Base-by-base conservation (phyloP, 306 rosid genomes). In the Medicago arabica region DNA sequence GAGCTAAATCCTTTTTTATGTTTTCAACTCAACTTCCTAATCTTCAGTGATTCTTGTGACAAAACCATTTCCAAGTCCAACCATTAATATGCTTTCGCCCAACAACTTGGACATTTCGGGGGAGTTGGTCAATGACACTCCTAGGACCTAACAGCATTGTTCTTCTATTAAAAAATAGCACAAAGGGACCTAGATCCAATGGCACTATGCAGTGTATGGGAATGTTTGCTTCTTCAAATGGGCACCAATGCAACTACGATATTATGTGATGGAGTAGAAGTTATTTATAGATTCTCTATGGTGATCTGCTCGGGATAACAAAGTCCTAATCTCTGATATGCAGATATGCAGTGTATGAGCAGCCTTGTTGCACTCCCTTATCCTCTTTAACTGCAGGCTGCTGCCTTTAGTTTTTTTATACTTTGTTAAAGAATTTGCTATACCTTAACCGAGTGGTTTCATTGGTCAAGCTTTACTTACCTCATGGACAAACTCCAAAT, bases 1-100 rank as follows among this genome's bases (percentile, higher is more conserved):
- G 41, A 61, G 9, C 67, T 31, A 61, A 31, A 19, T 13, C 19
- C 5, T 31, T 61, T 21, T 23, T 59, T 9, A 39, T 12, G 65
- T 59, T 25, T 60, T 31, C 60, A 49, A 69, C 41, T 69, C 75
- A 34, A 69, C 50, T 46, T 50, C 59, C 62, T 49, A 69, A 28
- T 69, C 40, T 25, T 68, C 31, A 46, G 41, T 15, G 41, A 46
- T 47, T 68, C 39, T 2, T 60, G 41, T 25, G 73, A 68, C 74
- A 69, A 50, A 21, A 21, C 75, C 75, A 16, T 28, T 70, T 50
- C 75, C 28, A n/a, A n/a, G 9, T 39, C 7, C 9, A 39, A 39
- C 55, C 55, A 49, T n/a, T 49, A 49, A 15, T 49, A 49, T 49
- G 18, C 55, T 6, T 61, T 34, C 21, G 34, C 16, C 44, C 19